Evolutionary conservation across 768 basidiomycete species (phyloP).

Genomic region (Boletus speciosus): DNA sequence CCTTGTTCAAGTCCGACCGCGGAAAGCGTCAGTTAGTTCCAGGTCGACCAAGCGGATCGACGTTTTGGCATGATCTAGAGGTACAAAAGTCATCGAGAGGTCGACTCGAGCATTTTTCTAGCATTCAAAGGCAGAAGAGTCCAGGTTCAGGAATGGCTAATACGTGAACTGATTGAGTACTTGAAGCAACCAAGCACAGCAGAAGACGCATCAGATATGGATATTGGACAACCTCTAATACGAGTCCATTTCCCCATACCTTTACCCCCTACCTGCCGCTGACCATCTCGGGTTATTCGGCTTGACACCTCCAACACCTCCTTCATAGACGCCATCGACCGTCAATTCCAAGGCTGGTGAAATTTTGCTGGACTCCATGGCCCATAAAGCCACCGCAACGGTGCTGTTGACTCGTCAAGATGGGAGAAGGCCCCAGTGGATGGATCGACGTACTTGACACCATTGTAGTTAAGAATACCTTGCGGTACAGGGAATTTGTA

Average conservation of each 20-base stretch:
- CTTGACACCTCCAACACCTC: constrained; percentile 57
- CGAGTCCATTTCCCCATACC: background rate
- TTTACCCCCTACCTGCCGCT: constrained; percentile 17
- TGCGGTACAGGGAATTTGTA: constrained; percentile 79
- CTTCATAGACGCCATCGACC: constrained; percentile 57
- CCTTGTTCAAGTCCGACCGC: constrained; percentile 32
- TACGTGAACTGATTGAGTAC: background rate
- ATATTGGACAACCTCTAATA: background rate
- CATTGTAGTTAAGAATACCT: constrained; percentile 72
- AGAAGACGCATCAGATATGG: background rate
- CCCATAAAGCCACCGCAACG: constrained; percentile 67
- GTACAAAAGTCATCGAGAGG: background rate
- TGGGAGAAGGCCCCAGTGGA: background rate
- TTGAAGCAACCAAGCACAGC: background rate
- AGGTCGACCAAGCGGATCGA: constrained; percentile 66
- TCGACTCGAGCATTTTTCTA: background rate
- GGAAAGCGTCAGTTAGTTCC: constrained; percentile 66
- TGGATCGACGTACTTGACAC: constrained; percentile 50
- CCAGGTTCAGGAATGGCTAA: background rate
- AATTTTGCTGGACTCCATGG: constrained; percentile 48
- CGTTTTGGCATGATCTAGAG: constrained; percentile 63
- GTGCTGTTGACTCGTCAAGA: constrained; percentile 36
- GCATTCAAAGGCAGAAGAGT: background rate
- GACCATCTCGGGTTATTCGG: constrained; percentile 62
- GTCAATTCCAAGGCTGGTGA: constrained; percentile 52